Base-by-base conservation (phyloP, 139 green algal species). In the Prasinococcaceae sp. region DNA sequence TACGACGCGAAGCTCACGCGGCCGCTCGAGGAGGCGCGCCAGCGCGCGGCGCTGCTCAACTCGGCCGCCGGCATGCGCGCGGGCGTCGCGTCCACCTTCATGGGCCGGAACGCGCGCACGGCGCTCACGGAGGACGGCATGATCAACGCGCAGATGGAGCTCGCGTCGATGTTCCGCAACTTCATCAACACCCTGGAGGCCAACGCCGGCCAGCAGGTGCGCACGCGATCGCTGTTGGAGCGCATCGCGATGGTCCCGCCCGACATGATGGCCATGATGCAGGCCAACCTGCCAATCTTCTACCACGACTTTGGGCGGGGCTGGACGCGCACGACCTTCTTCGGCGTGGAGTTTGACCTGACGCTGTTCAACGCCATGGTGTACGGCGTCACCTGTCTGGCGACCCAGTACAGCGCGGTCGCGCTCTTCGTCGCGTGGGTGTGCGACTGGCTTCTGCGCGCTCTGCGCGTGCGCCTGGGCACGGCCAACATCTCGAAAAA, bases 401-500 rank as follows among this genome's bases (percentile, higher is more conserved):
- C 17, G 14, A 9, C 39, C 12, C 17, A 37, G 12, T 49, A 41
- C 43, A 47, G 44, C 6, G 35, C 30, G 3, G n/a, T 55, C 22
- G 36, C 55, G 3, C 32, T 19, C 14, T 6, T 40, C 5, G 20
- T 63, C 19, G 41, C 42, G 20, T 55, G 29, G 5, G 5, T 61
- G n/a, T 20, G 61, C 2, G 20, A 49, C 24, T 28, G 29, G 23
- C 8, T 56, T 3, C 33, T 68, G 6, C 36, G 46, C 16, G 50
- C 46, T 25, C n/a, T 55, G 3, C 33, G 60, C 2, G 10, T 33
- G 16, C 10, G 20, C 14, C 29, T 42, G 32, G 60, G 60, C 2
- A n/a, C 47, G 28, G 51, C 43, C 36, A 68, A 68, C 60, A 55
- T 61, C 36, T 57, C 40, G 5, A 25, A 46, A 12, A 68, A 68